phyloP scores from a whole-genome alignment of 1,284 basidiomycete genomes.

The Stereum hirsutum region DNA sequence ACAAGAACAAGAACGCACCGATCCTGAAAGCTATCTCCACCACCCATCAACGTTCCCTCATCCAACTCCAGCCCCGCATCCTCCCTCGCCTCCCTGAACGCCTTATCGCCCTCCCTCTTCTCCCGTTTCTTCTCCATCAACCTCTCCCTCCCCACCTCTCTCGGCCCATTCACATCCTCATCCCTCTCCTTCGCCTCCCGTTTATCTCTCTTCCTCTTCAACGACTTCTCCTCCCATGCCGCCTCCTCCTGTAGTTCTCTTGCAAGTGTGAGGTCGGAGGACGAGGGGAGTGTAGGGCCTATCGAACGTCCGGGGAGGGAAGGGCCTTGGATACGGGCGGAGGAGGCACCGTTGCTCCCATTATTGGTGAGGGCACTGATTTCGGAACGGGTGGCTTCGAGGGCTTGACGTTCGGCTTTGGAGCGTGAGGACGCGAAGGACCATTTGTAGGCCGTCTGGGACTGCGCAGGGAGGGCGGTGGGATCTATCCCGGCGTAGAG shows the following conservation, averaged over 20 bases:
- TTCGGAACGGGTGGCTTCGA: slow-evolving; percentile 47
- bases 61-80: slow-evolving; percentile 57
- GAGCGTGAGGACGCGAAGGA: slow-evolving; percentile 39
- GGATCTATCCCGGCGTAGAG: slow-evolving; percentile 52
- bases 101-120: slow-evolving; percentile 49
- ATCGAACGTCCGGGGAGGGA: slow-evolving; percentile 32
- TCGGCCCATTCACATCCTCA: slow-evolving; percentile 68
- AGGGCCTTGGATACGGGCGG: slow-evolving; percentile 16
- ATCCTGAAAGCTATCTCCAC: slow-evolving; percentile 64
- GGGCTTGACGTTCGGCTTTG: slow-evolving; percentile 40
- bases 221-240: slow-evolving; percentile 36
- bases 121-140: slow-evolving; percentile 71
- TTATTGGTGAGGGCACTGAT: slow-evolving; percentile 52
- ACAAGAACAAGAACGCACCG: slow-evolving; percentile 41
- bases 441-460: slow-evolving; percentile 56
- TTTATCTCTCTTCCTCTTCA: slow-evolving; percentile 55
- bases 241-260: slow-evolving; percentile 47
- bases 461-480: slow-evolving; percentile 37
- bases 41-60: slow-evolving; percentile 62
- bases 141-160: slow-evolving; percentile 60
- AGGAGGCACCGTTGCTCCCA: slow-evolving; percentile 11
- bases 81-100: slow-evolving; percentile 62
- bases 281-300: slow-evolving; percentile 59
- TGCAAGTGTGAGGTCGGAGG: slow-evolving; percentile 54
- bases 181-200: slow-evolving; percentile 56